These are phyloP conservation scores for Trichoderma atroviride DNA, from an alignment of 2,329 filamentous ascomycete genomes.

Conservation along the genomic window DNA sequence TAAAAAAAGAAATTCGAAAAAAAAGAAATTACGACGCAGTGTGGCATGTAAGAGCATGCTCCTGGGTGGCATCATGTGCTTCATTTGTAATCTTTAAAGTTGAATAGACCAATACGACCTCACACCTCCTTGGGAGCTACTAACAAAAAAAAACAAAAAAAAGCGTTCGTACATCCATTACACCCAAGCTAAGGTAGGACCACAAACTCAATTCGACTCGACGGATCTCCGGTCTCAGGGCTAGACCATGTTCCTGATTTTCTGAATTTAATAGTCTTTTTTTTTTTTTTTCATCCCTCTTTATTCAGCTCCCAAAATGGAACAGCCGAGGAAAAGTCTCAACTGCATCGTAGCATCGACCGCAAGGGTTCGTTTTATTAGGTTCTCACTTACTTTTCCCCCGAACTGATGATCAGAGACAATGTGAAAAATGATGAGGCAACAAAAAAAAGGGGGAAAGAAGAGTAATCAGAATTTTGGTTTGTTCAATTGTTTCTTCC, in stretches of 20 bases:
- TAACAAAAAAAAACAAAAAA: background rate
- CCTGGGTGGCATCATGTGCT: background rate
- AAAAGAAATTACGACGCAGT: constrained; percentile 2
- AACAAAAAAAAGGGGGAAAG: background rate
- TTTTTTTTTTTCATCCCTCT: background rate
- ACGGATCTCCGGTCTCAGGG: background rate
- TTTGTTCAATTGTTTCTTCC: background rate
- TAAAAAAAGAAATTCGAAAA: background rate
- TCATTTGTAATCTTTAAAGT: background rate
- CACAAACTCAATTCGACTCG: background rate
- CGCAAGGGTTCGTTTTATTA: constrained; percentile 17
- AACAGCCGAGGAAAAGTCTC: background rate
- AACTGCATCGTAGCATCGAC: constrained; percentile 4
- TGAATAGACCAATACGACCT: background rate
- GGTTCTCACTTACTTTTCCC: background rate
- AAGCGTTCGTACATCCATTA: background rate
- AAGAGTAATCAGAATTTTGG: background rate
- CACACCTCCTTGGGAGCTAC: background rate
- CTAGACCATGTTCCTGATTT: background rate
- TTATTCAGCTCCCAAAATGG: background rate
- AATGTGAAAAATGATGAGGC: background rate
- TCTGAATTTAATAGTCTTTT: background rate
- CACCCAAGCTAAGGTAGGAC: background rate
- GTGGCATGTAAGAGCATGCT: background rate
- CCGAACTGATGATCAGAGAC: background rate